phyloP scores from a whole-genome alignment of 2,329 filamentous ascomycete species.

The Pyrenophora graminea region DNA sequence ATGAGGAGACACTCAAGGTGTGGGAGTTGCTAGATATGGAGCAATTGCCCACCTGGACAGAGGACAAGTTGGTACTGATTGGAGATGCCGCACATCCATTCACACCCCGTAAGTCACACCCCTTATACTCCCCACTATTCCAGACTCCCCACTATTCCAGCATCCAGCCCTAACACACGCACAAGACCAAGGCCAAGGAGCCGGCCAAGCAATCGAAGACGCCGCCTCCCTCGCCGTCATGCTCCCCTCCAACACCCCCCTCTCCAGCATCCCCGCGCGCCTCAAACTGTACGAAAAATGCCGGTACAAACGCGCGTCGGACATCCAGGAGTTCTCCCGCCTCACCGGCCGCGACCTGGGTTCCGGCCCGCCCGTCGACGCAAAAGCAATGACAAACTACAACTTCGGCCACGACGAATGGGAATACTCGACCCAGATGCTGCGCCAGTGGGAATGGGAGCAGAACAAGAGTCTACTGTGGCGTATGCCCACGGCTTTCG shows the following conservation, averaged over 20 bases:
- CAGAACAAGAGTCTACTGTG: conserved; percentile 43
- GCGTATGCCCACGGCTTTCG: conserved; percentile 52
- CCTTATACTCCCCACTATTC: not conserved
- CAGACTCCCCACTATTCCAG: no score
- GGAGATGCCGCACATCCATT: conserved; percentile 74
- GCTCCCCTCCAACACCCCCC: conserved; percentile 53
- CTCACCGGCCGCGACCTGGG: conserved; percentile 55
- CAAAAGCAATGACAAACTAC: conserved; percentile 51
- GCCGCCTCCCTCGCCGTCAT: conserved; percentile 63
- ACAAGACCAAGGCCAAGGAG: conserved; percentile 63
- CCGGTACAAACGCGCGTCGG: conserved; percentile 61
- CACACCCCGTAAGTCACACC: conserved; percentile 55
- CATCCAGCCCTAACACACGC: not conserved
- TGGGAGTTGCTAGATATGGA: conserved; percentile 61
- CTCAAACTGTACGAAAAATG: conserved; percentile 64
- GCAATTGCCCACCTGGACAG: conserved; percentile 59
- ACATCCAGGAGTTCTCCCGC: conserved; percentile 63
- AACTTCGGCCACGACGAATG: conserved; percentile 65
- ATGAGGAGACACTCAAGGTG: conserved; percentile 44
- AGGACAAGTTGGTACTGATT: conserved; percentile 60
- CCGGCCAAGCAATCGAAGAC: conserved; percentile 69
- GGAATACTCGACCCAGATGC: conserved; percentile 56
- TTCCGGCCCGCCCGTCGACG: conserved; percentile 38
- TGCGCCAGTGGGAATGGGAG: conserved; percentile 57
- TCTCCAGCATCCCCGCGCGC: conserved; percentile 57